These are phyloP conservation scores for Xylariaceae sp. DNA, from an alignment of 2,329 filamentous ascomycete species.

Conservation along the genomic window DNA sequence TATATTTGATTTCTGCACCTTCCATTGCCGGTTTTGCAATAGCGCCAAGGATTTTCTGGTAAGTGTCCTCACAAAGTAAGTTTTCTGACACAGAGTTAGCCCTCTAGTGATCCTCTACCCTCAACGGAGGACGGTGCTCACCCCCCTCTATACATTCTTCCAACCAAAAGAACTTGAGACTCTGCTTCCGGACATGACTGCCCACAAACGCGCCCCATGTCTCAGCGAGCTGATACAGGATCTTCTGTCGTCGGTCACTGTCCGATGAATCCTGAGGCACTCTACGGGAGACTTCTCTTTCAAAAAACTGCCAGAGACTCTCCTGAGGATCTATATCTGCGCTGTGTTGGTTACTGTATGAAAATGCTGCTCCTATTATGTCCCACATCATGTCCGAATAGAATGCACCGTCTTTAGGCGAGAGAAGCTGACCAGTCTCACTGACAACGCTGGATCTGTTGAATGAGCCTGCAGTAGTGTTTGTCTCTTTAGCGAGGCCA, in stretches of 20 bases:
- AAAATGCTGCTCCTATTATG: constrained; percentile 64
- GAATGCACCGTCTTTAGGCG: constrained; percentile 39
- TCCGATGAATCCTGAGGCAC: constrained; percentile 41
- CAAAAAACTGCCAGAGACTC: constrained; percentile 53
- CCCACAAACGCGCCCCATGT: constrained; percentile 71
- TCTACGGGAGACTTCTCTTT: constrained; percentile 38
- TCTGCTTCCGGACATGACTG: constrained; percentile 59
- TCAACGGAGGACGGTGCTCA: constrained; percentile 25
- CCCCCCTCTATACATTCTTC: constrained; percentile 74
- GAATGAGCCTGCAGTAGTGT: constrained; percentile 46
- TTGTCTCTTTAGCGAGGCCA: constrained; percentile 59
- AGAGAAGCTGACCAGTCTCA: constrained; percentile 49
- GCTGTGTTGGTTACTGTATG: constrained; percentile 55
- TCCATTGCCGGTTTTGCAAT: constrained; percentile 55
- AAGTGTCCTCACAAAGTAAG: constrained; percentile 56
- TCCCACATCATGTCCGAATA: constrained; percentile 59
- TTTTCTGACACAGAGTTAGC: no score
- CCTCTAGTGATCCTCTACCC: not conserved
- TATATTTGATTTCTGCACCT: constrained; percentile 49
- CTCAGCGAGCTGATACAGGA: constrained; percentile 51
- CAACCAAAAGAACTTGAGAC: constrained; percentile 72
- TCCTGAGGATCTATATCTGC: constrained; percentile 41
- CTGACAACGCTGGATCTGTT: constrained; percentile 52
- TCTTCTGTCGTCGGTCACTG: constrained; percentile 35
- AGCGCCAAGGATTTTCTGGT: constrained; percentile 52